Conservation (phyloP, 1,139 yeast genomes). For the Meyerozyma smithsonii region DNA sequence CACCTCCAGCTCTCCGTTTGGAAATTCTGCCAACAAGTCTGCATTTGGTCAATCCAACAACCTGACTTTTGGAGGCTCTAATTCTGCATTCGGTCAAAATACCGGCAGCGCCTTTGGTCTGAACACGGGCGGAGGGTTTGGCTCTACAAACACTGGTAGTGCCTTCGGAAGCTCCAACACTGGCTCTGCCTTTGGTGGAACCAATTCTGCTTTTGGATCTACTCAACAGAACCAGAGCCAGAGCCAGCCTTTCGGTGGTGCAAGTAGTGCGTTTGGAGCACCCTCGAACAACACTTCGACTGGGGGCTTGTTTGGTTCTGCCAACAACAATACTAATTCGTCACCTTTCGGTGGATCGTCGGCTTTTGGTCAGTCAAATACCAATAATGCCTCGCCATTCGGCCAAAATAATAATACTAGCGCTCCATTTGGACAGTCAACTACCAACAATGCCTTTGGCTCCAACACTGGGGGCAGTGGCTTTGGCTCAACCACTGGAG, state of each 20-base stretch:
- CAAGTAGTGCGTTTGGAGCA: conserved; percentile 14
- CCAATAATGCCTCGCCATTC: conserved; percentile 24
- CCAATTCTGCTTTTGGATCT: conserved; percentile 6
- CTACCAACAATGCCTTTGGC: conserved; percentile 11
- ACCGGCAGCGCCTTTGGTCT: conserved; percentile 5
- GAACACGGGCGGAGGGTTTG: conserved; percentile 7
- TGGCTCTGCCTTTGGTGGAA: conserved; percentile 13
- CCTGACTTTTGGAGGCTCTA: conserved; percentile 18
- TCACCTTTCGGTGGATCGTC: conserved; percentile 11
- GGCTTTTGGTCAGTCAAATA: conserved; percentile 19
- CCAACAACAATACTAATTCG: conserved; percentile 9
- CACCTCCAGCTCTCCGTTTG: conserved; percentile 15
- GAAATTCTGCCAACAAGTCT: conserved; percentile 12
- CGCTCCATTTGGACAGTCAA: conserved; percentile 11
- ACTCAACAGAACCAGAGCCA: conserved; percentile 5
- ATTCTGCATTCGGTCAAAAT: conserved; percentile 7
- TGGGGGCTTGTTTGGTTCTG: conserved; percentile 16
- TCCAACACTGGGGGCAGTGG: conserved; percentile 8
- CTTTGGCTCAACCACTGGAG: conserved; percentile 12
- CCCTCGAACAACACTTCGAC: conserved; percentile 12
- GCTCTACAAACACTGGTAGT: conserved; percentile 16
- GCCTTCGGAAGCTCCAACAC: conserved; percentile 10
- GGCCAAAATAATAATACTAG: conserved; percentile 16
- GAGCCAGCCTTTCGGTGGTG: conserved; percentile 2
- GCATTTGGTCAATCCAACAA: conserved; percentile 11